Percentiles rank a stretch among this genome's conserved stretches.
Evolutionary conservation across 495 filamentous ascomycete species (phyloP).

Genomic region (Podospora sp.): DNA sequence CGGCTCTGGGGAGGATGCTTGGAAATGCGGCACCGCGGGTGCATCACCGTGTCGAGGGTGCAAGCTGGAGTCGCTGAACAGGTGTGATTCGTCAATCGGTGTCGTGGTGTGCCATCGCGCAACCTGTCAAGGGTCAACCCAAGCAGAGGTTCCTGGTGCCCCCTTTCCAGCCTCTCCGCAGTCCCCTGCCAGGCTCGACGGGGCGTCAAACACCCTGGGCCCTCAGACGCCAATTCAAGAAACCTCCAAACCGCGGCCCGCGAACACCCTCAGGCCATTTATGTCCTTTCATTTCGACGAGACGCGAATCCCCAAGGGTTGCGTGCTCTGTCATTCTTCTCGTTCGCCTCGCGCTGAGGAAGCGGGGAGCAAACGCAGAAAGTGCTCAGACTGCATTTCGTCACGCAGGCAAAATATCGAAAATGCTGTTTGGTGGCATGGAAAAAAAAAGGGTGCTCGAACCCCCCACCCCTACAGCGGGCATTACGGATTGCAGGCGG

Average conservation of each 20-base stretch:
- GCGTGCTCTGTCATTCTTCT: not conserved
- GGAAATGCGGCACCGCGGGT: constrained; percentile 4
- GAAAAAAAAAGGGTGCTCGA: constrained; percentile 8
- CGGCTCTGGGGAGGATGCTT: not conserved
- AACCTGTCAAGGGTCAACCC: constrained; percentile 16
- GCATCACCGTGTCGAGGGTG: constrained; percentile 19
- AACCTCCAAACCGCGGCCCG: not conserved
- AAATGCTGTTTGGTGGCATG: not conserved
- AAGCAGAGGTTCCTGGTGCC: not conserved
- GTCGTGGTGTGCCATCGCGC: constrained; percentile 8
- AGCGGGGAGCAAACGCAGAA: not conserved
- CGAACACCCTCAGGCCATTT: not conserved
- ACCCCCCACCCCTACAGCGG: constrained; percentile 3
- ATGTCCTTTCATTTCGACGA: constrained; percentile 23
- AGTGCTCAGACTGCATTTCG: constrained; percentile 4
- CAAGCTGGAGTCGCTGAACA: constrained; percentile 19
- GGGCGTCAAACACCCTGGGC: constrained; percentile 1
- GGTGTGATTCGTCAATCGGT: constrained; percentile 20
- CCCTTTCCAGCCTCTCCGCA: constrained; percentile 20
- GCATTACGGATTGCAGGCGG: constrained; percentile 1
- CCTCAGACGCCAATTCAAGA: constrained; percentile 4
- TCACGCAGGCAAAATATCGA: constrained; percentile 4
- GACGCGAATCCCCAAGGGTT: constrained; percentile 11
- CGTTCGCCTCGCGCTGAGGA: not conserved
- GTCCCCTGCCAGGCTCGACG: constrained; percentile 9